Base-by-base conservation (phyloP, 176 grass and related monocot species). In the Triticum monococcum region DNA sequence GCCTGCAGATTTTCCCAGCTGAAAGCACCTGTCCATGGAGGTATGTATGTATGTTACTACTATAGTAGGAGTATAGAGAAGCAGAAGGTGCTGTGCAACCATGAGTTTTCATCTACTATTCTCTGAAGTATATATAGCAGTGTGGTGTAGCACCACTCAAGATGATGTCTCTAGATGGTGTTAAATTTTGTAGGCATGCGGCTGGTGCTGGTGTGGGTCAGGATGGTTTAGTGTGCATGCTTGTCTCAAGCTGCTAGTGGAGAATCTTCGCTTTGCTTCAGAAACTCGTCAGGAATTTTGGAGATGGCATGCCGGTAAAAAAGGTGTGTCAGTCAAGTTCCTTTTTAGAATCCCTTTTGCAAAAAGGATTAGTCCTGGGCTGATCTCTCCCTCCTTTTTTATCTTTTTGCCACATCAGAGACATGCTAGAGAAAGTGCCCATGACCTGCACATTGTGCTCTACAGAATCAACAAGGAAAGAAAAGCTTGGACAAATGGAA, bases 21-120 rank as follows among this genome's bases (percentile, higher is more conserved):
- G 72, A 85, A 76, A 65, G 62, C 68, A 95, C 86, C 91, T 95
- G 91, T 78, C 76, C 86, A 95, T 90, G 62, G 66, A 87, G 59
- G 79, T 61, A 84, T 68, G 81, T 84, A 73, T 91, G 59, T 67
- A 68, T 20, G 11, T 23, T 12, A 45, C 70, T 73, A 14, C 68
- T 82, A 20, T 54, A 6, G 36, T 37, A 41, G 67, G 62, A 77
- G 10, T 40, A 62, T 40, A 64, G 77, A 41, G 38, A 59, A 43
- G 40, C 12, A 75, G 7, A 65, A 79, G 78, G 54, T 83, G 25
- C 30, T 68, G 59, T 84, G 74, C 64, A 86, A 79, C 24, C 20
- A 75, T 87, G 80, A 30, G 28, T 30, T 30, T 30, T 30, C 28
- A 30, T 30, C 28, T 30, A 30, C 28, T 30, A 30, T 30, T 30